Conservation (phyloP, 2,329 filamentous ascomycete species). For the Pseudohalonectria lignicola region DNA sequence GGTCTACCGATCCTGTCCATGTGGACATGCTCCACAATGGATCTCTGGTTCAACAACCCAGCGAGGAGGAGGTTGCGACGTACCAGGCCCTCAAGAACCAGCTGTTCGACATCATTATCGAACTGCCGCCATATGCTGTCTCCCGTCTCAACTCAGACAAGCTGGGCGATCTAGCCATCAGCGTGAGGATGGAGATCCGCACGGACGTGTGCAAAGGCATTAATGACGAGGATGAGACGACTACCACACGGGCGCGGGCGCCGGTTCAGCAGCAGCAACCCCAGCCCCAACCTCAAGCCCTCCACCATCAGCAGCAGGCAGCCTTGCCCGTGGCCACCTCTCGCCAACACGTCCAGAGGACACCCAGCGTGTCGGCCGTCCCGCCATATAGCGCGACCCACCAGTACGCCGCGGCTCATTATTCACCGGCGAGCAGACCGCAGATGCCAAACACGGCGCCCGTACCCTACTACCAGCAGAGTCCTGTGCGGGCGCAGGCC, state of each 20-base stretch:
- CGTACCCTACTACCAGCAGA: conserved; percentile 31
- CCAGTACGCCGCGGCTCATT: too few relatives aligned
- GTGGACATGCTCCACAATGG: conserved; percentile 59
- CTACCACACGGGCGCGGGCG: conserved; percentile 27
- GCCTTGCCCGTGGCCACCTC: conserved; percentile 16
- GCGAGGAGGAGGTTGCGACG: conserved; percentile 42
- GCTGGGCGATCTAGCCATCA: conserved; percentile 72
- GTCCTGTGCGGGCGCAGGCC: conserved; percentile 27
- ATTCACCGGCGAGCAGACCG: conserved; percentile 31
- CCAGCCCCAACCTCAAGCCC: conserved; percentile 5
- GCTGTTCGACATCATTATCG: conserved; percentile 60
- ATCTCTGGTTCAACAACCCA: conserved; percentile 53
- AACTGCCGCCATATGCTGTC: conserved; percentile 73
- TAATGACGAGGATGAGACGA: conserved; percentile 72
- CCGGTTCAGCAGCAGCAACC: conserved; percentile 10
- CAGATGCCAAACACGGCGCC: conserved; percentile 21
- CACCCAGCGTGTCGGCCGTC: conserved; percentile 20
- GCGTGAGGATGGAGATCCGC: conserved; percentile 64
- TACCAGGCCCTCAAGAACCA: conserved; percentile 71
- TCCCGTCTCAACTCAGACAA: conserved; percentile 80
- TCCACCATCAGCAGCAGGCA: conserved; percentile 15
- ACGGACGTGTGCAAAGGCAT: conserved; percentile 64
- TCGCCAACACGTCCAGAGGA: conserved; percentile 17
- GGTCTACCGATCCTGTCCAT: conserved; percentile 49
- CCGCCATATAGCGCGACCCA: too few relatives aligned